Percentiles rank a stretch among this genome's conserved stretches.
Conservation (phyloP, 108 stramenopile genomes). For the Nitzschia palea region DNA sequence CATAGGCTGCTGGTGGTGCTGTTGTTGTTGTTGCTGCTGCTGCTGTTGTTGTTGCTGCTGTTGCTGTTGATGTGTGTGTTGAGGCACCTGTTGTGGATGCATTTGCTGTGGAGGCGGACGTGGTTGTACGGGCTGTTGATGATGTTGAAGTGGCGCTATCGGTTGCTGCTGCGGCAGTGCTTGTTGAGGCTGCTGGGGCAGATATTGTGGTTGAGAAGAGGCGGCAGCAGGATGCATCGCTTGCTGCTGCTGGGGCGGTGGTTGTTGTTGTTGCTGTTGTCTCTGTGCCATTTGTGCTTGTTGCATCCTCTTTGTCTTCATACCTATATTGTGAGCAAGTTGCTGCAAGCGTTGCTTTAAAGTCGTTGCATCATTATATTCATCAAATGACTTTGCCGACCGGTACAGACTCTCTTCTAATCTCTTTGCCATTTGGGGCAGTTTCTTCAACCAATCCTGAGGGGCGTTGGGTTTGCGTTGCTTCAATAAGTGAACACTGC, state of each 20-base stretch:
- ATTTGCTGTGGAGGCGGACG: conserved; percentile 39
- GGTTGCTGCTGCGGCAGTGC: conserved; percentile 42
- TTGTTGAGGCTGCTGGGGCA: conserved; percentile 39
- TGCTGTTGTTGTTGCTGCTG: conserved; percentile 30
- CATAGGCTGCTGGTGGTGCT: conserved; percentile 28
- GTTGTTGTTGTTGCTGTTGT: conserved; percentile 33
- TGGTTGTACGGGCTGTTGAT: conserved; percentile 35
- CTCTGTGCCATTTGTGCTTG: conserved; percentile 44
- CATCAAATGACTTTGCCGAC: conserved; percentile 84
- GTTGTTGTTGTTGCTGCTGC: conserved; percentile 28
- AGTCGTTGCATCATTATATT: conserved; percentile 89
- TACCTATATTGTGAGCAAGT: conserved; percentile 90
- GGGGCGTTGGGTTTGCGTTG: conserved; percentile 93
- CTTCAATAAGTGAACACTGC: conserved; percentile 88
- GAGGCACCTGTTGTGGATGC: conserved; percentile 35
- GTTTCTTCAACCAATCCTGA: conserved; percentile 93
- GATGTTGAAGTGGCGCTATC: conserved; percentile 24
- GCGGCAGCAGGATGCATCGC: conserved; percentile 6
- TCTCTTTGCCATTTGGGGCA: conserved; percentile 96
- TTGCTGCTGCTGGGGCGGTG: conserved; percentile 22
- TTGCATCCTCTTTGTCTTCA: conserved; percentile 78
- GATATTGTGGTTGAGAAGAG: conserved; percentile 49
- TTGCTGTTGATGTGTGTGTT: conserved; percentile 18
- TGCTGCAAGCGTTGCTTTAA: conserved; percentile 93
- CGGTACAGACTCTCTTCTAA: conserved; percentile 94